Conservation (phyloP, 2,329 filamentous ascomycete genomes). For the Phyllosticta citrichinensis region DNA sequence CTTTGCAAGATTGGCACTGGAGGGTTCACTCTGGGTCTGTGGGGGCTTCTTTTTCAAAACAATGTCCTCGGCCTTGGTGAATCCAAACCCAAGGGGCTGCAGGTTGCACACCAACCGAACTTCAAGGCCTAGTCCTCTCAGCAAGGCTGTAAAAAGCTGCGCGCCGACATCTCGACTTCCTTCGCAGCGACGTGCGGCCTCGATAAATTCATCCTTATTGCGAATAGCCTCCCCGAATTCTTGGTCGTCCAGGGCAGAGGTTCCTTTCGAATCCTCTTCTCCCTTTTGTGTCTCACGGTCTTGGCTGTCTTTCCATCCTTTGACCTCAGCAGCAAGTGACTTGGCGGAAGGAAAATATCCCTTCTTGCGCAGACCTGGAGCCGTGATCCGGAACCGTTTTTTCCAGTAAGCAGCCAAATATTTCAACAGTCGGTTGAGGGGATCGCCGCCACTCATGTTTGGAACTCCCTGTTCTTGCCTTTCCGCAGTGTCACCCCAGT, state of each 20-base stretch:
- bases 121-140: conserved; percentile 73
- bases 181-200: conserved; percentile 56
- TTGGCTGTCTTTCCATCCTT: conserved; percentile 50
- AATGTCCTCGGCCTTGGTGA: conserved; percentile 77
- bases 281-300: not conserved
- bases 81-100: conserved; percentile 82
- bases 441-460: conserved; percentile 76
- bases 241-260: conserved; percentile 46
- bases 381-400: conserved; percentile 65
- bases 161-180: conserved; percentile 83
- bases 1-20: conserved; percentile 4
- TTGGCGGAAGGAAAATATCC: conserved; percentile 71
- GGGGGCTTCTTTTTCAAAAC: conserved; percentile 36
- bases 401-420: conserved; percentile 80
- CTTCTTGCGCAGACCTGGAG: conserved; percentile 74
- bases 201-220: conserved; percentile 57
- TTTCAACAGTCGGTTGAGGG: conserved; percentile 65
- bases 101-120: conserved; percentile 74
- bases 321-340: conserved; percentile 61
- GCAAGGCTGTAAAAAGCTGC: conserved; percentile 78
- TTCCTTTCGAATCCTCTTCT: not conserved
- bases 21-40: conserved; percentile 16
- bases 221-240: conserved; percentile 67
- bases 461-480: conserved; percentile 56
- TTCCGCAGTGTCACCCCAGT: conserved; percentile 64